Conservation (phyloP, 2,329 filamentous ascomycete species). For the Exophiala alcalophila region DNA sequence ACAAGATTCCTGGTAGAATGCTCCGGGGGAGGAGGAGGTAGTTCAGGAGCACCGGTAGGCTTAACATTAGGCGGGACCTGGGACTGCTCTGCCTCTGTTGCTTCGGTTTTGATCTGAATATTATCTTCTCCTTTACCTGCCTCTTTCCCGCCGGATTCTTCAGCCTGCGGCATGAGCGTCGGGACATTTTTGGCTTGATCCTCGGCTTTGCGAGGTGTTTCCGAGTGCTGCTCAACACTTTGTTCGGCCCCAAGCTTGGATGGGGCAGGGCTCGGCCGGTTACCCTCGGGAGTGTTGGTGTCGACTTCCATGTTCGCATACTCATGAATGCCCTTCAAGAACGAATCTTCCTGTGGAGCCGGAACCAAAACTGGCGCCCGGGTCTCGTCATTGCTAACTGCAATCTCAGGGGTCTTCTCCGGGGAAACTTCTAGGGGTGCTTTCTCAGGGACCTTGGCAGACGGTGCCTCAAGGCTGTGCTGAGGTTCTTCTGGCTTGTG, state of each 20-base stretch:
- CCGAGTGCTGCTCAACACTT: too few relatives aligned
- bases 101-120: slow-evolving; percentile 6
- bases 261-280: slow-evolving; percentile 4
- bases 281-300: slow-evolving; percentile 5
- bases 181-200: too few relatives aligned
- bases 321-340: slow-evolving; percentile 46
- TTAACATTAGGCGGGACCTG: background rate
- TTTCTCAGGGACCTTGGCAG: too few relatives aligned
- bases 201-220: too few relatives aligned
- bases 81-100: too few relatives aligned
- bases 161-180: too few relatives aligned
- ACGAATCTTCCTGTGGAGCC: slow-evolving; percentile 22
- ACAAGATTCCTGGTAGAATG: slow-evolving; percentile 57
- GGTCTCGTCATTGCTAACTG: background rate
- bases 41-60: background rate
- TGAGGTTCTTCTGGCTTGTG: too few relatives aligned
- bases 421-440: background rate
- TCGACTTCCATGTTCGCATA: slow-evolving; percentile 35
- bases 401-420: background rate
- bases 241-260: too few relatives aligned
- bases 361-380: slow-evolving; percentile 1
- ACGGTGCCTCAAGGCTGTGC: too few relatives aligned
- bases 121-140: slow-evolving; percentile 1
- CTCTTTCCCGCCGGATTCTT: too few relatives aligned
- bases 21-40: slow-evolving; percentile 39